Conservation (phyloP, 495 filamentous ascomycete species). For the Penicillium dipodomyicola region DNA sequence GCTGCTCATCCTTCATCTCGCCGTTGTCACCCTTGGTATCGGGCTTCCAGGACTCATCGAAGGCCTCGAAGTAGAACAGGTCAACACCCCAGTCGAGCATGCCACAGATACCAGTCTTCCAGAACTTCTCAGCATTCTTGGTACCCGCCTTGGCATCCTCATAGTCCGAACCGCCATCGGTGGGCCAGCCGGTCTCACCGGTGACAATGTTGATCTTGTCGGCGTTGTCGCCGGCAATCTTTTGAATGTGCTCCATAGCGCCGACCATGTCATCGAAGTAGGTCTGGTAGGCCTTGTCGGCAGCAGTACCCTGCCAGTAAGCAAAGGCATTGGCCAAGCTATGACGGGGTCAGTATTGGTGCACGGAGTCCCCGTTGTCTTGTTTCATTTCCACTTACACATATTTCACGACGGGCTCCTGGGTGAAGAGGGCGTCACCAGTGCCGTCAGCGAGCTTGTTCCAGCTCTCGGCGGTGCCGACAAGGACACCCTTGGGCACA, state of each 20-base stretch:
- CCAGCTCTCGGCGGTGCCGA: conserved; percentile 81
- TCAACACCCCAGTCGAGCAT: conserved; percentile 71
- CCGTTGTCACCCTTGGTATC: conserved; percentile 66
- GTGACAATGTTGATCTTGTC: conserved; percentile 65
- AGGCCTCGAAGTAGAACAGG: conserved; percentile 83
- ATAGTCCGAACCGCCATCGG: conserved; percentile 62
- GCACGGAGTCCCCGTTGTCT: background rate
- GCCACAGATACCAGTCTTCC: conserved; percentile 64
- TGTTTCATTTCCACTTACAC: conserved; percentile 41
- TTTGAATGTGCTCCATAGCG: conserved; percentile 68
- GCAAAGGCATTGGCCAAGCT: conserved; percentile 76
- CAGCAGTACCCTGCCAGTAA: conserved; percentile 73
- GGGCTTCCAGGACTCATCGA: conserved; percentile 81
- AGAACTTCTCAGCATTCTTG: conserved; percentile 60
- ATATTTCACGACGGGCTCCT: conserved; percentile 56
- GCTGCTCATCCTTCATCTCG: conserved; percentile 62
- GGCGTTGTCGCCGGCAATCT: conserved; percentile 50
- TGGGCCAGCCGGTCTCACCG: conserved; percentile 74
- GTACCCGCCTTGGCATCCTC: conserved; percentile 61
- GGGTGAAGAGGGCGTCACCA: conserved; percentile 60
- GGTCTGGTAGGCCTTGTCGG: conserved; percentile 60
- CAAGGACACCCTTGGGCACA: conserved; percentile 51
- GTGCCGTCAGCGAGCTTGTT: conserved; percentile 76
- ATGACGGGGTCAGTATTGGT: background rate
- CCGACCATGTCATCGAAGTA: conserved; percentile 75